Conservation (phyloP, 768 basidiomycete species). For the Harrya chromipes region DNA sequence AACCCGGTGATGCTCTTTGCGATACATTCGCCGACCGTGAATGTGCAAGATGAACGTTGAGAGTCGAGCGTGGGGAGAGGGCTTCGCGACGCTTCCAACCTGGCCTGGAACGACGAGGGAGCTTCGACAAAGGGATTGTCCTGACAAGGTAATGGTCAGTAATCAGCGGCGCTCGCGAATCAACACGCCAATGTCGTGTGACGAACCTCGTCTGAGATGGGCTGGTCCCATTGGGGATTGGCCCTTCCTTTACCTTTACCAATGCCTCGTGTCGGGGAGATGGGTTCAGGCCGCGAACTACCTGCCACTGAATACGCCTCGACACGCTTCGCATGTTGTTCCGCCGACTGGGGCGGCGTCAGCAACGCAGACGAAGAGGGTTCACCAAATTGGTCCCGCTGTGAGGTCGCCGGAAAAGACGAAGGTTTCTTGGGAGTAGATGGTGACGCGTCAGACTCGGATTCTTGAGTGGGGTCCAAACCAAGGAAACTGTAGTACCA, state of each 20-base stretch:
- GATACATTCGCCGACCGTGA: slow-evolving; percentile 25
- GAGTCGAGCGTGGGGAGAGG: background rate
- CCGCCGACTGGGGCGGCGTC: slow-evolving; percentile 25
- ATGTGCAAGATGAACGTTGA: background rate
- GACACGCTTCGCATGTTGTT: background rate
- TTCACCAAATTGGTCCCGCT: background rate
- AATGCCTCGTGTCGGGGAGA: slow-evolving; percentile 23
- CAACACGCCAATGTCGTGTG: background rate
- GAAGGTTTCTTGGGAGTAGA: slow-evolving; percentile 17
- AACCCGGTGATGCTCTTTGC: slow-evolving; percentile 5
- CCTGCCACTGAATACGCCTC: background rate
- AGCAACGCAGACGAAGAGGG: slow-evolving; percentile 3
- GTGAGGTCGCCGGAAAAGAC: background rate
- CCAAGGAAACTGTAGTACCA: slow-evolving; percentile 24
- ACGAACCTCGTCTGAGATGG: slow-evolving; percentile 9
- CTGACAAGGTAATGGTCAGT: background rate
- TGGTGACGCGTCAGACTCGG: background rate
- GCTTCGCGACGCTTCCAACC: background rate
- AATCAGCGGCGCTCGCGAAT: background rate
- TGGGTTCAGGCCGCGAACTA: slow-evolving; percentile 3
- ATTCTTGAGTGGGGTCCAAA: slow-evolving; percentile 12
- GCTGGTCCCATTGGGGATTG: background rate
- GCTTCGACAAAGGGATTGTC: slow-evolving; percentile 17
- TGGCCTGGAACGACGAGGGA: background rate
- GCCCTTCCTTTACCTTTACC: slow-evolving; percentile 27